Base-by-base conservation (phyloP, 768 basidiomycete species). In the Tulasnella sp. region DNA sequence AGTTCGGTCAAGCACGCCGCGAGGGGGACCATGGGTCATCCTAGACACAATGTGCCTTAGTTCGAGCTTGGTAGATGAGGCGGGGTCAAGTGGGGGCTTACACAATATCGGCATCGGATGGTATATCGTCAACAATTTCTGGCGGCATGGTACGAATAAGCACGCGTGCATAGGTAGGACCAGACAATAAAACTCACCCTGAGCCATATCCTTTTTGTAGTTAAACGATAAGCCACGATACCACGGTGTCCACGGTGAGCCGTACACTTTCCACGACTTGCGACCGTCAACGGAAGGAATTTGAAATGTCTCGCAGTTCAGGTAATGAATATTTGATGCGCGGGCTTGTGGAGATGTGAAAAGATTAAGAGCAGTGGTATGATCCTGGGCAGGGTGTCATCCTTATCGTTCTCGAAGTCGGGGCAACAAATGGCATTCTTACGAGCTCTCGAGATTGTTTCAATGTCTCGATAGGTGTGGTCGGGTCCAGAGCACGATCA, bases 171-270 rank as follows among this genome's bases (percentile, higher is more conserved):
- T 18, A 8, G 58, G 60, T 8, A 48, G 20, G 31, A 24, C 2
- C 24, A 18, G 14, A 75, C 3, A 75, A 34, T 34, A n/a, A 0
- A 1, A n/a, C 76, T 48, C n/a, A 40, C 64, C 46, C n/a, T 69
- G 44, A 44, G 78, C 80, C 58, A 50, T 75, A 22, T 64, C 64
- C 18, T 44, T 44, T 31, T 41, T 28, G 72, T 81, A 81, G 64
- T 78, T 78, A 64, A 81, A 81, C 20, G 80, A 80, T 79, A 48
- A 42, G 40, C 75, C 74, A 34, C 80, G 54, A 48, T 73, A 81
- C 24, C 50, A 72, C 18, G 77, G 80, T 44, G 76, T 60, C 80
- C 80, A 81, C 9, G 82, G 81, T 22, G 58, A 82, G 16, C 82
- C 81, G 42, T 75, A 82, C 34, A 76, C 81, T 16, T 54, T 76